Percentiles rank a stretch among this genome's conserved stretches.
These are phyloP conservation scores for Auriculariales sp. DNA, from an alignment of 768 basidiomycete genomes.

Conservation along the genomic window DNA sequence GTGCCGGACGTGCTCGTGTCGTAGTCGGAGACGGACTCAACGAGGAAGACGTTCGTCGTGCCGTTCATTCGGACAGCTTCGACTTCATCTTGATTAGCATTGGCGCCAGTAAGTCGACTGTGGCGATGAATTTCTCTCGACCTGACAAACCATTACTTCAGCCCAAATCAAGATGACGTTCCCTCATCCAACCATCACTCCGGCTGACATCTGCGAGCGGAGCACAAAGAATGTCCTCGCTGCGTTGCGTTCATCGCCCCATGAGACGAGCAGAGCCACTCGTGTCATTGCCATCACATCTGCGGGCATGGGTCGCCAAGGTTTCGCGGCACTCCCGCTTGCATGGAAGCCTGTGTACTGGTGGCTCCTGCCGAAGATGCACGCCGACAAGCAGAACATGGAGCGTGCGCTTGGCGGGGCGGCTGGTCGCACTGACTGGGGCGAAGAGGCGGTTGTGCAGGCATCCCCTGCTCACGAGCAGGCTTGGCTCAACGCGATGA, in stretches of 20 bases:
- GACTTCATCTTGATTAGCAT: constrained; percentile 48
- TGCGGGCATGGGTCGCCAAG: constrained; percentile 31
- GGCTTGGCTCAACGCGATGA: constrained; percentile 23
- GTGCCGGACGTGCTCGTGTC: constrained; percentile 35
- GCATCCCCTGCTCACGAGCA: constrained; percentile 26
- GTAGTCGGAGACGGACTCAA: constrained; percentile 48
- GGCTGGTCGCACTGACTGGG: constrained; percentile 35
- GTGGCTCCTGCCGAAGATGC: constrained; percentile 28
- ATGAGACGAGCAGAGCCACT: constrained; percentile 23
- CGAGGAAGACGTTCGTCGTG: constrained; percentile 29
- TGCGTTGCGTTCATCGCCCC: not conserved
- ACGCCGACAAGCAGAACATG: constrained; percentile 45
- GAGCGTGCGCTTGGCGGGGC: constrained; percentile 25
- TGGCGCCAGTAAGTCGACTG: constrained; percentile 23
- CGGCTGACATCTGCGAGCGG: constrained; percentile 44
- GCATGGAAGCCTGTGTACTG: constrained; percentile 34
- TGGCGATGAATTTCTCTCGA: constrained; percentile 2
- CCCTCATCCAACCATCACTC: constrained; percentile 19
- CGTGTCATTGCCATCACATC: constrained; percentile 43
- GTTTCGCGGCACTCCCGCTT: constrained; percentile 32
- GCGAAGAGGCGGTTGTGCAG: constrained; percentile 22
- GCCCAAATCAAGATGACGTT: constrained; percentile 32
- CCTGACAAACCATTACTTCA: constrained; percentile 22
- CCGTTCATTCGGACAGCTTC: constrained; percentile 18
- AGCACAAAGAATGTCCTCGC: constrained; percentile 37